phyloP scores from a whole-genome alignment of 768 basidiomycete genomes.

The Boletales sp. region DNA sequence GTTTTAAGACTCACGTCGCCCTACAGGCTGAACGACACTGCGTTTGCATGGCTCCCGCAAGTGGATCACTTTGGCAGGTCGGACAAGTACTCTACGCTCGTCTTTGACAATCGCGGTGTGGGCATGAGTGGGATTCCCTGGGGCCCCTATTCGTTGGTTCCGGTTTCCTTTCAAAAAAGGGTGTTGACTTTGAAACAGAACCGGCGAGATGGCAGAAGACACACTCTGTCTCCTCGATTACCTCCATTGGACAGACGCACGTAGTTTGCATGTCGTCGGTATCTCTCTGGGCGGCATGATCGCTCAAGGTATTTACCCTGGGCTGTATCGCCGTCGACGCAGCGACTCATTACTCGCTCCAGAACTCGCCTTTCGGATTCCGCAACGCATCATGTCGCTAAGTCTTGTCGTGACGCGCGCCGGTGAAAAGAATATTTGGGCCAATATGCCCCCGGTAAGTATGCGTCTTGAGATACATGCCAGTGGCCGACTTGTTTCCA shows the following conservation, averaged over 20 bases:
- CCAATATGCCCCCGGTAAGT: slow-evolving; percentile 63
- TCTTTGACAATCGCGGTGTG: slow-evolving; percentile 84
- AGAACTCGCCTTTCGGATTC: slow-evolving; percentile 70
- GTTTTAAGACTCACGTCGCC: slow-evolving; percentile 4
- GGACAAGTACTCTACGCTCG: slow-evolving; percentile 56
- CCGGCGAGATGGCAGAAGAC: slow-evolving; percentile 77
- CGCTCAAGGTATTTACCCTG: slow-evolving; percentile 53
- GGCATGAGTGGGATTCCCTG: slow-evolving; percentile 68
- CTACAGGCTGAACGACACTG: slow-evolving; percentile 55
- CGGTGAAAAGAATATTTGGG: slow-evolving; percentile 48
- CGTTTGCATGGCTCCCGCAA: slow-evolving; percentile 62
- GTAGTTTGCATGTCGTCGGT: slow-evolving; percentile 68
- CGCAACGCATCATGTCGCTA: slow-evolving; percentile 64
- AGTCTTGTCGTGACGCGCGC: slow-evolving; percentile 68
- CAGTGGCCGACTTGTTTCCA: slow-evolving; percentile 16
- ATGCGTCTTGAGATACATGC: neutral
- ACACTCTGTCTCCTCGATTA: slow-evolving; percentile 61
- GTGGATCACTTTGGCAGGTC: slow-evolving; percentile 59
- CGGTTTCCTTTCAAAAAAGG: neutral
- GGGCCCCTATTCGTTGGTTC: slow-evolving; percentile 73
- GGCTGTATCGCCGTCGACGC: neutral
- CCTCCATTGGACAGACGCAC: slow-evolving; percentile 64
- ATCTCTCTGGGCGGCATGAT: slow-evolving; percentile 84
- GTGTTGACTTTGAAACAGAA: slow-evolving; percentile 37
- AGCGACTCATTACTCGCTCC: neutral